Percentiles rank a stretch among this genome's conserved stretches.
phyloP scores from a whole-genome alignment of 2,329 filamentous ascomycete genomes.

The Meredithiella fracta region DNA sequence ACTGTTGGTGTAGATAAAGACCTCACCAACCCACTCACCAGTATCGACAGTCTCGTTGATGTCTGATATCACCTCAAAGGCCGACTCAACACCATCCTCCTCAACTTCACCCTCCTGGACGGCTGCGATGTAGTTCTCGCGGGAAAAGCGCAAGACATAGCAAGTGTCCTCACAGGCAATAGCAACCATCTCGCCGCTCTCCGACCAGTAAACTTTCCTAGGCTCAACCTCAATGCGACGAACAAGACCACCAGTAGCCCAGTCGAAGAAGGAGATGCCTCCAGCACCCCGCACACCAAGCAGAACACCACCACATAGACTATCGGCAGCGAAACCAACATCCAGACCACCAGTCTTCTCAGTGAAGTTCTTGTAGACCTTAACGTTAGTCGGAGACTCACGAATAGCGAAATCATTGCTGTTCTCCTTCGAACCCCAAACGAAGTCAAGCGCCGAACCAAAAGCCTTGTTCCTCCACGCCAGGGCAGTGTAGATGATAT shows the following conservation, averaged over 20 bases:
- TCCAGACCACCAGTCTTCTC: constrained; percentile 80
- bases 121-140: constrained; percentile 74
- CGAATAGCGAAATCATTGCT: constrained; percentile 97
- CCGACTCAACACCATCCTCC: constrained; percentile 81
- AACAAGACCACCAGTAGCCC: constrained; percentile 76
- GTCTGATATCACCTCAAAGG: constrained; percentile 91
- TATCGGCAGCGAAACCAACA: constrained; percentile 88
- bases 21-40: constrained; percentile 95
- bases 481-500: constrained; percentile 95
- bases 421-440: constrained; percentile 92
- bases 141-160: constrained; percentile 82
- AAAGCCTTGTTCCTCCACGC: constrained; percentile 97
- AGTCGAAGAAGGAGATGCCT: constrained; percentile 91
- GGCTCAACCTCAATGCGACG: constrained; percentile 75
- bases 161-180: constrained; percentile 90
- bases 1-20: constrained; percentile 96
- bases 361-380: constrained; percentile 95
- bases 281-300: constrained; percentile 91
- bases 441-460: constrained; percentile 86
- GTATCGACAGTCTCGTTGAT: constrained; percentile 86
- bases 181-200: constrained; percentile 81
- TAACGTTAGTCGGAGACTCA: constrained; percentile 84
- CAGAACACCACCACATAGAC: constrained; percentile 71
- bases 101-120: constrained; percentile 70
- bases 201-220: constrained; percentile 82